These are phyloP conservation scores for Neurospora sp. DNA, from an alignment of 495 filamentous ascomycete genomes.

Conservation along the genomic window DNA sequence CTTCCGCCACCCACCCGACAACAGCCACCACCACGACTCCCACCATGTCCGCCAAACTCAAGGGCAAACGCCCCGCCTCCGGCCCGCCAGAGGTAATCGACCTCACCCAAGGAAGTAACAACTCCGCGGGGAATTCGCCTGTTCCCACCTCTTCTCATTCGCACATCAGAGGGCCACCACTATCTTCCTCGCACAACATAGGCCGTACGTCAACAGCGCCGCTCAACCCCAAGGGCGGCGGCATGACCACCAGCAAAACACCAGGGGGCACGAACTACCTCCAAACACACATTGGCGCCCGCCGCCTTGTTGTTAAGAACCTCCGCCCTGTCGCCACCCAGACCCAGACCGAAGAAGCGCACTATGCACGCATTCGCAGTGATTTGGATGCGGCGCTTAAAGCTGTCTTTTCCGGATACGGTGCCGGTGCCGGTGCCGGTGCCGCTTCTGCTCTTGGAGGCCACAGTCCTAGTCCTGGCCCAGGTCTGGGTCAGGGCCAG, in stretches of 20 bases:
- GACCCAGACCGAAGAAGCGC: conserved; percentile 34
- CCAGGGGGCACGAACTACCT: conserved; percentile 22
- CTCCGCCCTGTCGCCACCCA: conserved; percentile 50
- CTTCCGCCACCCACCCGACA: conserved; percentile 3
- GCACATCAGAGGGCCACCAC: neutral
- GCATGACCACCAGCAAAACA: neutral
- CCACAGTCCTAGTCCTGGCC: neutral
- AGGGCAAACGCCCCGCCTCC: conserved; percentile 25
- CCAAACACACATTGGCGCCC: conserved; percentile 53
- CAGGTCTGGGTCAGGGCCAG: neutral
- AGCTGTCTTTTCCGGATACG: conserved; percentile 47
- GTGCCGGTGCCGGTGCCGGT: neutral
- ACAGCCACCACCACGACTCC: neutral
- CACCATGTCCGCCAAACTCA: conserved; percentile 23
- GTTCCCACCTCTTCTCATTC: neutral
- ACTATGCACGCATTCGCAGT: conserved; percentile 59
- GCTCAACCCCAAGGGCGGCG: neutral
- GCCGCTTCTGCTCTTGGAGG: neutral
- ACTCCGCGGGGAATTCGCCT: neutral
- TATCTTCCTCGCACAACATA: neutral
- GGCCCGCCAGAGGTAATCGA: conserved; percentile 22
- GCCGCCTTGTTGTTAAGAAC: conserved; percentile 82
- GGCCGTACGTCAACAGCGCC: neutral
- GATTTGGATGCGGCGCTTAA: conserved; percentile 63
- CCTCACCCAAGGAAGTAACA: conserved; percentile 15